Base-by-base conservation (phyloP, 2,329 filamentous ascomycete genomes). In the Colletotrichum navitas region DNA sequence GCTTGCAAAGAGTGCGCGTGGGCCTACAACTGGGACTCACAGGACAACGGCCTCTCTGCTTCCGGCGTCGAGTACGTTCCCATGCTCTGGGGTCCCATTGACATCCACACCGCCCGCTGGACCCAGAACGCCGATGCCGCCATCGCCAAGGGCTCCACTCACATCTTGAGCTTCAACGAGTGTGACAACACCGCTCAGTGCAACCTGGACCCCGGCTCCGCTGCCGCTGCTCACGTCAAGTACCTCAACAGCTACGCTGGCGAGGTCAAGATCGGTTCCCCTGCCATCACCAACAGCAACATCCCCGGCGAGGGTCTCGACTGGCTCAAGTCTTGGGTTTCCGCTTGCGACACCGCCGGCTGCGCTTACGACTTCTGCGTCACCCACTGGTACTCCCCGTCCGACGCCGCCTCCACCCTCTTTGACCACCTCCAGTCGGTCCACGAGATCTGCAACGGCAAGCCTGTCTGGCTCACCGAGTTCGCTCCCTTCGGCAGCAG, bases 151-250 rank as follows among this genome's bases (percentile, higher is more conserved):
- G 91, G 91, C 67, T 82, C 86, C 74, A 87, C 84, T 73, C 84
- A 86, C 76, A 80, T 93, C 66, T 85, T 93, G 77, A 85, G 86
- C 79, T 93, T 92, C 87, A 94, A 94, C 85, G 91, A 94, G 85
- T 90, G 90, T 56, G 92, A 94, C 80, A 85, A 86, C 73, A 75
- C 75, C 16, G 78, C 78, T n/a, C 91, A 93, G 82, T 83, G 89
- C 76, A 88, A 91, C 83, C 78, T 92, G 78, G 79, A 80, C 32
- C 82, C 89, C n/a, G 76, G 76, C 7, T 78, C 77, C 1, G 90
- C 89, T 49, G 90, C 89, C n/a, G 49, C 78, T 1, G 81, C 80
- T 36, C 89, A 90, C 80, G 85, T 84, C 66, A 75, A 85, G 77
- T 84, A 83, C 79, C 84, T 92, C 83, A 86, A 87, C 82, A 83